A percentile compares a stretch with the other conserved stretches of the same genome.
Evolutionary conservation across 768 basidiomycete species (phyloP).

Genomic region (Mycena sanguinolenta): DNA sequence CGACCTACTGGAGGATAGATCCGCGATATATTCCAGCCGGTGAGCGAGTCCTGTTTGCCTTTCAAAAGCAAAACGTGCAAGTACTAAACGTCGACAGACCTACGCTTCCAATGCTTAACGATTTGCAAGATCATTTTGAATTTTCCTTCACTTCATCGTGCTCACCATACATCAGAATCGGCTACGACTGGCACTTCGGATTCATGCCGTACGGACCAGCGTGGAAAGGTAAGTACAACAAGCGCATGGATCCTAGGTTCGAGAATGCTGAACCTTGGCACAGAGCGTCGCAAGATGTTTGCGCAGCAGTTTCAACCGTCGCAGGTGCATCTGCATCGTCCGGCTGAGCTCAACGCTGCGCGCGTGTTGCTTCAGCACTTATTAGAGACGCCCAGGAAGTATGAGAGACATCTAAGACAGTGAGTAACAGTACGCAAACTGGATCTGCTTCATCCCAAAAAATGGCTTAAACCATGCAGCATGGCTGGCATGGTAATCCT

Average conservation of each 20-base stretch:
- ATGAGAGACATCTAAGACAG: not conserved
- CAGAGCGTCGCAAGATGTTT: not conserved
- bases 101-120: not conserved
- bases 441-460: no score
- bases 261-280: not conserved
- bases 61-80: not conserved
- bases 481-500: not conserved
- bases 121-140: not conserved
- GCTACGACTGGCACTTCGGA: constrained; percentile 5
- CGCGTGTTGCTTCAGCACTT: not conserved
- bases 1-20: not conserved
- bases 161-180: not conserved
- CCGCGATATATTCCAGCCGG: constrained; percentile 4
- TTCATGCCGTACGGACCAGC: constrained; percentile 6
- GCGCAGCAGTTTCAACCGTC: not conserved
- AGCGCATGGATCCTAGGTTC: no score
- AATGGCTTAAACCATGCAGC: not conserved
- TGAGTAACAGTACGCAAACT: no score
- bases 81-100: not conserved
- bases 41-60: not conserved
- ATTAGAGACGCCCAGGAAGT: not conserved
- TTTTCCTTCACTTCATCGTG: not conserved
- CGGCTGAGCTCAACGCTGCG: not conserved
- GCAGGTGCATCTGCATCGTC: not conserved
- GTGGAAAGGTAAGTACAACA: not conserved